These are phyloP conservation scores for Trypanosoma lewisi DNA, from an alignment of 208 protist genomes.

Conservation along the genomic window DNA sequence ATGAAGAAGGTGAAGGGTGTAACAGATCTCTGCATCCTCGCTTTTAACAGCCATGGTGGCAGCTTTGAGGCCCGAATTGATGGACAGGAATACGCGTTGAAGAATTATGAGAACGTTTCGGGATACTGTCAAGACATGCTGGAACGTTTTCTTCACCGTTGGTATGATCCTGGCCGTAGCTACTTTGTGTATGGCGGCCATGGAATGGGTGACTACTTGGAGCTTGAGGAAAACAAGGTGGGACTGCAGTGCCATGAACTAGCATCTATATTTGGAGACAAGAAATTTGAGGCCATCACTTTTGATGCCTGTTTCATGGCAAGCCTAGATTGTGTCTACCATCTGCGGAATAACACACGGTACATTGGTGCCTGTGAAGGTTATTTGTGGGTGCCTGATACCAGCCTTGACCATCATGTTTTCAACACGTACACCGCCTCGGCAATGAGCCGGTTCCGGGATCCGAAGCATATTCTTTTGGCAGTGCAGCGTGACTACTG, in stretches of 20 bases:
- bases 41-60: slow-evolving; percentile 83
- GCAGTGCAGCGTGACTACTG: slow-evolving; percentile 76
- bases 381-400: slow-evolving; percentile 86
- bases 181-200: slow-evolving; percentile 89
- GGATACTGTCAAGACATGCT: slow-evolving; percentile 74
- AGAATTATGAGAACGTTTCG: slow-evolving; percentile 67
- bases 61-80: slow-evolving; percentile 86
- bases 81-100: slow-evolving; percentile 58
- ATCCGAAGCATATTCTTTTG: slow-evolving; percentile 60
- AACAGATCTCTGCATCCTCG: slow-evolving; percentile 75
- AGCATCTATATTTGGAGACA: slow-evolving; percentile 49
- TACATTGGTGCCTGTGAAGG: slow-evolving; percentile 84
- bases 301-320: slow-evolving; percentile 90
- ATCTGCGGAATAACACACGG: slow-evolving; percentile 77
- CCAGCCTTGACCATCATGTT: slow-evolving; percentile 70
- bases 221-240: slow-evolving; percentile 59
- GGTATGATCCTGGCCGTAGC: slow-evolving; percentile 64
- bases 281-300: slow-evolving; percentile 76
- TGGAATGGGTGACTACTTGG: slow-evolving; percentile 87
- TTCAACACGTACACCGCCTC: slow-evolving; percentile 81
- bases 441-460: slow-evolving; percentile 64
- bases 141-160: slow-evolving; percentile 54
- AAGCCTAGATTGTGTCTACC: slow-evolving; percentile 82
- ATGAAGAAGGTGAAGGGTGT: slow-evolving; percentile 80
- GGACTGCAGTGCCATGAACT: slow-evolving; percentile 78